Base-by-base conservation (phyloP, 345 rosid genomes). In the Aquilaria malaccensis region DNA sequence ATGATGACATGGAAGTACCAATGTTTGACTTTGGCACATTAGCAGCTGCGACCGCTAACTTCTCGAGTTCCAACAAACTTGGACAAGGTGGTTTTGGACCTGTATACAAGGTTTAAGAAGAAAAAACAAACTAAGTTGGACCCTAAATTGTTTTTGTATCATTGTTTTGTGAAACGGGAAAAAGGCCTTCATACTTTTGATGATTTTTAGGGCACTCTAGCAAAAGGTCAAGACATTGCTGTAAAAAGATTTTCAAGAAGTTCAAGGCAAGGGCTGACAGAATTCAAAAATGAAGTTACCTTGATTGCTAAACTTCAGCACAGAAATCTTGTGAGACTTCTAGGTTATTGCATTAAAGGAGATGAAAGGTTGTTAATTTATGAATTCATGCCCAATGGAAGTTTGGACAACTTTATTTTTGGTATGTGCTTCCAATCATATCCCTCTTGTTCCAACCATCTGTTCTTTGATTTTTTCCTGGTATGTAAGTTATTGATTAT, bases 291-390 rank as follows among this genome's bases (percentile, higher is more conserved):
- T 14, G 83, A 82, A 55, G 81, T 72, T 2, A 70, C 52, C 15
- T 47, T 77, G 32, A 75, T 82, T 4, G 77, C 80, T 7, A 79
- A 79, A 62, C 79, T 82, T 60, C 87, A 79, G 52, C 84, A 79
- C 56, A 70, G 79, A 30, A 82, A 82, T 57, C 77, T 82, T 30
- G 86, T 79, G 14, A 72, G 64, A 58, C 79, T 82, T 67, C 68
- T 73, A 9, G 76, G 75, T 2, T 77, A 73, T 13, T 77, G 73
- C 64, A 61, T 70, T 50, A 51, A 73, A 10, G 70, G 61, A 62
- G 73, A 73, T 1, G 78, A 73, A 29, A 73, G 58, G 51, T 12
- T 77, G 66, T 33, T 77, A 55, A 52, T 77, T 45, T 77, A 77
- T 48, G 75, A 77, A 52, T 70, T 64, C 68, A 67, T 77, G 76